Base-by-base conservation (phyloP, 2,329 filamentous ascomycete genomes). In the Parascedosporium putredinis region DNA sequence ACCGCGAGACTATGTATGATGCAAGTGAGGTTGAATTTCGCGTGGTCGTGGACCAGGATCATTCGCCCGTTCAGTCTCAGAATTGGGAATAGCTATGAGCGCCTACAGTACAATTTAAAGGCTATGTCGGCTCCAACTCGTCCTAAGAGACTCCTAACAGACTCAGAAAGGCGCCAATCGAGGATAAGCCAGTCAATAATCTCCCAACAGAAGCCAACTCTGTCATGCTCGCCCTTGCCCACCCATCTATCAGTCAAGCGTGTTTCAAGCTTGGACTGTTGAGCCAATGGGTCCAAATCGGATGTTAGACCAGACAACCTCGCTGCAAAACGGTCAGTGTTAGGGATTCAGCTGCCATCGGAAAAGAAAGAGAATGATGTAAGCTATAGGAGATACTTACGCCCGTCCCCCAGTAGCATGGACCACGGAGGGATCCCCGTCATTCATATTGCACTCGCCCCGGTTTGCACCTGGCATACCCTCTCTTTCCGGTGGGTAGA, bases 281-380 rank as follows among this genome's bases (percentile, higher is more conserved):
- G 67, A 68, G 52, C 67, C 67, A 51, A 74, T 64, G 33, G 70
- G 65, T 7, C 72, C 72, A 53, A 70, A 64, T 60, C 66, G 70
- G 60, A 75, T 71, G 63, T 74, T 73, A 42, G 70, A 73, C 61
- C 65, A 75, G 27, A 61, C 59, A 33, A 75, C 71, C 50, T 62
- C 62, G 40, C 56, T 25, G 50, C 16, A 2, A 59, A 58, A 10
- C 55, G 54, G 16, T 59, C 56, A 9, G 56, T 58, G 47, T 51
- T 54, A 14, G 52, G 46, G 20, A 58, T 47, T 49, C 59, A 60
- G 44, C 51, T 48, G 22, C 59, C 58, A 5, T 58, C 55, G 44
- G 51, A 52, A 22, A 31, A 6, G 6, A 31, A 7, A 6, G 12
- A 12, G 12, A 31, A 12, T 31, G 27, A 31, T 31, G 12, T 7